These are phyloP conservation scores for Alternaria conjuncta DNA, from an alignment of 2,329 filamentous ascomycete genomes.

Conservation along the genomic window DNA sequence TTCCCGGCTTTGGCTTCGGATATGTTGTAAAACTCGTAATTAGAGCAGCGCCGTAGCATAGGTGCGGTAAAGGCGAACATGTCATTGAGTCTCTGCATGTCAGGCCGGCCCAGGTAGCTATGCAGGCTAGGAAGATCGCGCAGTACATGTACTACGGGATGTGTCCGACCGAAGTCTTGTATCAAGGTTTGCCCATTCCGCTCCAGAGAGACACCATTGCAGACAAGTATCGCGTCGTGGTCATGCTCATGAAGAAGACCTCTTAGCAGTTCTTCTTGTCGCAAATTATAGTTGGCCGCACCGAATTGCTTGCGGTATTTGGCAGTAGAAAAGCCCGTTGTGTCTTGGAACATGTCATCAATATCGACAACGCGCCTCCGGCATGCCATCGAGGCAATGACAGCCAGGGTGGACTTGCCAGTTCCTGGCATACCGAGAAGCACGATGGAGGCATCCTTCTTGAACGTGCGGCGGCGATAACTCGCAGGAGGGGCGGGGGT, in stretches of 20 bases:
- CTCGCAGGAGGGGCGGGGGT: conserved; percentile 20
- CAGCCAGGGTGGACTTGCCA: conserved; percentile 76
- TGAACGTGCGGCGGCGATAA: conserved; percentile 54
- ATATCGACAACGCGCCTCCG: conserved; percentile 72
- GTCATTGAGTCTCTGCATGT: conserved; percentile 63
- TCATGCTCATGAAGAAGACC: conserved; percentile 65
- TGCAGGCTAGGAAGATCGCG: conserved; percentile 71
- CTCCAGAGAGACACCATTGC: conserved; percentile 72
- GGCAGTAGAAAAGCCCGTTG: conserved; percentile 66
- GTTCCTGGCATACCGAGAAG: conserved; percentile 75
- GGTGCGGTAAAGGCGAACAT: conserved; percentile 64
- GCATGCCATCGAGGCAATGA: conserved; percentile 76
- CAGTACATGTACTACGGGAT: conserved; percentile 74
- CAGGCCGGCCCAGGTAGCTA: conserved; percentile 62
- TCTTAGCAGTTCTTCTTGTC: conserved; percentile 68
- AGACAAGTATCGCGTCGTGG: conserved; percentile 71
- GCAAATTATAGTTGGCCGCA: conserved; percentile 65
- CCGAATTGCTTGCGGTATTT: conserved; percentile 70
- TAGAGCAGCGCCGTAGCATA: conserved; percentile 71
- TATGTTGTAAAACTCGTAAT: conserved; percentile 78
- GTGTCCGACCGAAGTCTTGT: conserved; percentile 65
- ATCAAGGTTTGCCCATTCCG: conserved; percentile 66
- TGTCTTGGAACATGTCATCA: conserved; percentile 71
- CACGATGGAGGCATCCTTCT: conserved; percentile 71
- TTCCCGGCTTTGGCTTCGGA: conserved; percentile 58